A percentile compares a stretch with the other conserved stretches of the same genome.
These are phyloP conservation scores for Didymellaceae sp. DNA, from an alignment of 2,329 filamentous ascomycete species.

Conservation along the genomic window DNA sequence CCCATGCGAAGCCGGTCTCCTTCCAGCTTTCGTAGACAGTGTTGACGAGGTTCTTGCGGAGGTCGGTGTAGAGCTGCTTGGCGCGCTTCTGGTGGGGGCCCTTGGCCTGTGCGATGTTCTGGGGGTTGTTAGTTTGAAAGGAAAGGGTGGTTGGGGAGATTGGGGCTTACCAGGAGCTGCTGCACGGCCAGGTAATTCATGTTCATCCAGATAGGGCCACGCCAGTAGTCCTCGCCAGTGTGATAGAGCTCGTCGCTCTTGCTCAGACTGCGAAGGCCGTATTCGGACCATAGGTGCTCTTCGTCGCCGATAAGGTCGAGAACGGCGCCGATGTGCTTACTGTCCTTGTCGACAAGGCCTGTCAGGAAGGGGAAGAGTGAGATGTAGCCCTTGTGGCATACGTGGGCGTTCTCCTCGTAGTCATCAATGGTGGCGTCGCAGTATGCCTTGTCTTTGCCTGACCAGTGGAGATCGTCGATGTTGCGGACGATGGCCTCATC, in stretches of 20 bases:
- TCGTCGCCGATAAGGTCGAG: slow-evolving; percentile 81
- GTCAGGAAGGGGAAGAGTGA: slow-evolving; percentile 91
- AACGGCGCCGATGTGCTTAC: slow-evolving; percentile 74
- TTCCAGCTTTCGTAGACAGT: slow-evolving; percentile 89
- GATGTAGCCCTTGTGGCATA: slow-evolving; percentile 97
- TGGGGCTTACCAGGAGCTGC: slow-evolving; percentile 67
- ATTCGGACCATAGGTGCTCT: slow-evolving; percentile 85
- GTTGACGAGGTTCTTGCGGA: slow-evolving; percentile 84
- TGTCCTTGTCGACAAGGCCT: slow-evolving; percentile 76
- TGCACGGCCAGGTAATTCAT: slow-evolving; percentile 91
- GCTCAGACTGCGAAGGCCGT: slow-evolving; percentile 89
- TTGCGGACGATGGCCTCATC: slow-evolving; percentile 82
- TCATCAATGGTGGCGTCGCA: slow-evolving; percentile 96
- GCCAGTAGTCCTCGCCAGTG: slow-evolving; percentile 96
- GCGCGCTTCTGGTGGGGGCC: slow-evolving; percentile 75
- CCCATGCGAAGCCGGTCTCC: slow-evolving; percentile 95
- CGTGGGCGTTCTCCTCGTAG: slow-evolving; percentile 86
- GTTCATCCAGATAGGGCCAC: slow-evolving; percentile 93
- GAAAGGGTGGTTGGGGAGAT: not conserved
- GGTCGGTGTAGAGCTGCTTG: slow-evolving; percentile 72
- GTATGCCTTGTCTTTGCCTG: slow-evolving; percentile 77
- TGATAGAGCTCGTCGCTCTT: slow-evolving; percentile 82
- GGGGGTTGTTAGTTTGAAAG: slow-evolving; percentile 12
- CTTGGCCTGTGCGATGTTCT: slow-evolving; percentile 68
- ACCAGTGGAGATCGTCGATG: slow-evolving; percentile 94